phyloP scores from a whole-genome alignment of 371 early-diverging fungal genomes.

The Mucor sp. region DNA sequence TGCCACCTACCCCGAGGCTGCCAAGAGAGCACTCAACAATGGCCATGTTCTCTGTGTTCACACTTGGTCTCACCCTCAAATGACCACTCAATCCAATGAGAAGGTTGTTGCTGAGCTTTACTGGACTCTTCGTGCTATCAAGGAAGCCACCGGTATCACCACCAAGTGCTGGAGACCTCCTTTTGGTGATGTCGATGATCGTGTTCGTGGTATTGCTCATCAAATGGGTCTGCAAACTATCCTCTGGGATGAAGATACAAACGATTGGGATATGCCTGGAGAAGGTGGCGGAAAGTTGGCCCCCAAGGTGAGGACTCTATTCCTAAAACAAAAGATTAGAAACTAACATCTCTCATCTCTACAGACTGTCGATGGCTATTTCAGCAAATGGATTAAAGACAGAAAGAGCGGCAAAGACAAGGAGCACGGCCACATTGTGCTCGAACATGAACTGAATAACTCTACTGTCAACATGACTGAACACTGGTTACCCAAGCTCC shows the following conservation, averaged over 20 bases:
- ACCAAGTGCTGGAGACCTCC: constrained; percentile 61
- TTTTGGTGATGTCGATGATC: constrained; percentile 57
- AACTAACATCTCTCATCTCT: too few relatives aligned
- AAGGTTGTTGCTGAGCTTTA: constrained; percentile 62
- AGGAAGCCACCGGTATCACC: constrained; percentile 56
- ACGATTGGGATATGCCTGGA: constrained; percentile 53
- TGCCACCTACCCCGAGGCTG: constrained; percentile 45
- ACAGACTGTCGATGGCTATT: constrained; percentile 37
- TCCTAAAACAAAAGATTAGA: too few relatives aligned
- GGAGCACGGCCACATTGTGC: constrained; percentile 43
- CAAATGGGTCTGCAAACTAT: constrained; percentile 52
- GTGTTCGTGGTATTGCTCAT: constrained; percentile 57
- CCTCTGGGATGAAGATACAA: constrained; percentile 49
- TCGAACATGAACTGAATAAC: constrained; percentile 53
- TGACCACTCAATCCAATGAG: constrained; percentile 56
- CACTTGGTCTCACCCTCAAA: constrained; percentile 63
- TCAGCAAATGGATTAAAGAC: constrained; percentile 40
- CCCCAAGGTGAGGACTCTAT: too few relatives aligned
- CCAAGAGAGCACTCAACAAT: constrained; percentile 47
- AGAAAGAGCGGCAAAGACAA: constrained; percentile 34
- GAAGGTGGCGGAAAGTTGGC: constrained; percentile 44
- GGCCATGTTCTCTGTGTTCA: constrained; percentile 55
- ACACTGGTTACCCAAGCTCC: constrained; percentile 48
- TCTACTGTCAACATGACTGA: constrained; percentile 46
- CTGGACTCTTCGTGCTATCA: constrained; percentile 54